Evolutionary conservation across 139 green algal species (phyloP), one percentile per base, ranked within the genome.

Genomic region (Microglena sp.): DNA sequence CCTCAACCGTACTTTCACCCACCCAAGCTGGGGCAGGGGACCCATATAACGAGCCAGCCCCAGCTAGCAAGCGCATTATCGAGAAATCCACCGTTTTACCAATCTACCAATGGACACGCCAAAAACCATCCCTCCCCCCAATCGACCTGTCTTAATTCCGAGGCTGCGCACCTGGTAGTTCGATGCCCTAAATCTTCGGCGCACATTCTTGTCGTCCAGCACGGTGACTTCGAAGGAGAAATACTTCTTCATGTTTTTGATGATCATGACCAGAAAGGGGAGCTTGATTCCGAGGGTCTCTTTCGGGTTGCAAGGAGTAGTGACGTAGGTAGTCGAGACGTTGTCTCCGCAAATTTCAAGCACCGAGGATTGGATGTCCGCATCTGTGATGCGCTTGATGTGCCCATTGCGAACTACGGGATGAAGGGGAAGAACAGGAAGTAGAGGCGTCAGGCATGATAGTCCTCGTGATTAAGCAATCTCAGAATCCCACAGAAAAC

Each of bases 221-320:
- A 99, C 89, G 64, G 92, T 81, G 30, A 99, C 92, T 78, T 98
- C 93, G 45, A 98, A 97, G 70, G 74, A 92, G 82, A 90, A 96
- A 77, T 95, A 96, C 69, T 95, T 95, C 63, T 96, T 92, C 29
- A 98, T 70, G 78, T 97, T 97, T 71, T 98, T 98, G 69, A 98
- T 86, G 56, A 98, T 95, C 82, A 74, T 74, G 35, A 71, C 64
- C 57, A 96, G 81, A 79, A 98, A 97, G 4, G 92, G 91, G 69
- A 98, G 82, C 82, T 97, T 97, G 72, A 98, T 97, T 62, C 93
- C 93, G 24, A 98, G 81, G 18, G 90, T 95, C 67, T 89, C 84
- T 8, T 68, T 62, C 1, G 88, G 83, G 72, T 98, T 90, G 29
- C 89, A 86, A 33, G 93, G 93, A 18, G 54, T 54, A n/a, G 84